Evolutionary conservation across 805 yeast genomes (phyloP), one percentile per base, ranked within the genome.

Genomic region (Ogataea wickerhamii): DNA sequence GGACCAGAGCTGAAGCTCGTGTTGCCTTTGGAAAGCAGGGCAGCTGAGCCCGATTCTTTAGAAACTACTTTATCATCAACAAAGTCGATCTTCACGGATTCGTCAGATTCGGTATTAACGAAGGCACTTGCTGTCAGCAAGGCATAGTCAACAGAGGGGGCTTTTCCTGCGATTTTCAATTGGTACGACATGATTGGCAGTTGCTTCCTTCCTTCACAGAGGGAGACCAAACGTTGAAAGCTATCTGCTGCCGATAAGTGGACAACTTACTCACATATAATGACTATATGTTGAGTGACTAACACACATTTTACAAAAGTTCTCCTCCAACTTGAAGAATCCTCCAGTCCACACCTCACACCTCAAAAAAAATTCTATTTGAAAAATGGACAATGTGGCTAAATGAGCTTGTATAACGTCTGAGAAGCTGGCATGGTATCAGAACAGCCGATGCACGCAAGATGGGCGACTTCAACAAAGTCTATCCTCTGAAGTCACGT

Each of bases 81-180:
- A 44, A 78, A 78, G 28, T 76, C 76, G 50, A 87, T 66, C 29
- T 71, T 69, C 48, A 87, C 71, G 16, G 82, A 61, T 27, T 66
- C 70, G 5, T 68, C 71, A 4, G 66, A 67, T 36, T 64, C 59
- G 21, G 69, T 62, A 64, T 86, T 85, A 53, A 82, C 78, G 35
- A 84, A 72, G 17, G 82, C 80, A 29, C 88, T 85, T 29, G 94
- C 94, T 51, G 86, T 78, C 44, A 88, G 65, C 13, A 80, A 78
- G 5, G 86, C 75, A 60, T 87, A 91, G 20, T 91, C 93, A 41
- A 86, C 82, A 35, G 75, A 71, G 14, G 86, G 86, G 4, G 96
- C 94, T 70, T 87, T 89, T 39, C 86, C 87, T 41, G 95, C 95
- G 48, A 89, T 65, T 41, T 80, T 72, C 45, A 89, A 69, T 21